Conservation (phyloP, 805 yeast species). For the Wickerhamiella kazuoi region DNA sequence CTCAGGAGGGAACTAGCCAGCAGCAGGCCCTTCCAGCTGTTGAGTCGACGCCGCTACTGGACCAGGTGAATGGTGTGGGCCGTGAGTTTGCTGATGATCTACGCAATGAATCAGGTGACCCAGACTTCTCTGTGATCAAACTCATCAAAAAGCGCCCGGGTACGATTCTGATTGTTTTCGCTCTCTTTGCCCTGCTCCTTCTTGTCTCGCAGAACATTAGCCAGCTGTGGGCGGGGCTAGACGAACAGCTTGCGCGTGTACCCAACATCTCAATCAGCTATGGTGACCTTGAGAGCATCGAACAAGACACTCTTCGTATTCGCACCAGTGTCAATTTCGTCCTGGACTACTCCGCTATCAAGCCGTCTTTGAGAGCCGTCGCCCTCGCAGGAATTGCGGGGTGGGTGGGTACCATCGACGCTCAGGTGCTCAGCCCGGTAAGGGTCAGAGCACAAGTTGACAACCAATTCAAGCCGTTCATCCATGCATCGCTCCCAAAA, state of each 20-base stretch:
- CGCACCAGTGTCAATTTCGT: neutral
- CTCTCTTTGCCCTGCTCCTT: slow-evolving; percentile 5
- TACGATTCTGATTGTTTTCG: slow-evolving; percentile 8
- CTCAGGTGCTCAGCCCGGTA: neutral
- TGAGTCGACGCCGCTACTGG: neutral
- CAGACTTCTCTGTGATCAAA: slow-evolving; percentile 4
- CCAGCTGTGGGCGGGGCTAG: no score
- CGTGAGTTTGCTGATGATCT: slow-evolving; percentile 11
- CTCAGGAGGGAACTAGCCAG: no score
- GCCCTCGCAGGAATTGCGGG: neutral
- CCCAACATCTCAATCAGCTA: neutral
- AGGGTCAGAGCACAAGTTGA: neutral
- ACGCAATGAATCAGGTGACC: slow-evolving; percentile 7
- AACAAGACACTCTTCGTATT: neutral
- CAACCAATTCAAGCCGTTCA: neutral
- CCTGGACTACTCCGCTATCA: neutral
- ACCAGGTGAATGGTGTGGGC: slow-evolving; percentile 1
- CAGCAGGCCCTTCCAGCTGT: no score
- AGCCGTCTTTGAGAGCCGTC: neutral
- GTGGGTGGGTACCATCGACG: neutral
- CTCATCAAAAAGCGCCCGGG: slow-evolving; percentile 9
- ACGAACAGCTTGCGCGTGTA: neutral
- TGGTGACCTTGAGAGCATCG: neutral
- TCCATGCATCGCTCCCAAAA: neutral
- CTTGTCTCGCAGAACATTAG: neutral